A percentile compares a stretch with the other conserved stretches of the same genome.
phyloP scores from a whole-genome alignment of 331 rosid species.

The Dryas integrifolia region DNA sequence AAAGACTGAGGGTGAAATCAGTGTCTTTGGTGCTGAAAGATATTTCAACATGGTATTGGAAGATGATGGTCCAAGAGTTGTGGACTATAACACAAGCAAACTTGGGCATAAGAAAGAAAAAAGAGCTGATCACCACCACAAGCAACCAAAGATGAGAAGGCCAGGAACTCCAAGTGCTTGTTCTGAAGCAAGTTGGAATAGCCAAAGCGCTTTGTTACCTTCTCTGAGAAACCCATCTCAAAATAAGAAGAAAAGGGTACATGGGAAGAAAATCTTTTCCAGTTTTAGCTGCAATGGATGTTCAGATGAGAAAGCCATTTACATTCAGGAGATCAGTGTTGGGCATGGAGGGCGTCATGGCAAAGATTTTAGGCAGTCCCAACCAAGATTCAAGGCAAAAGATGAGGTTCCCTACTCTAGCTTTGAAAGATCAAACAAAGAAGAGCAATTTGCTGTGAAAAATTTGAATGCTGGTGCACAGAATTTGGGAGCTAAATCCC shows the following conservation, averaged over 20 bases:
- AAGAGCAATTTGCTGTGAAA: conserved; percentile 22
- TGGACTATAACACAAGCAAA: conserved; percentile 8
- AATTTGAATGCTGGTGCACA: conserved; percentile 17
- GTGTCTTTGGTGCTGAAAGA: conserved; percentile 50
- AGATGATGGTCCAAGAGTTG: conserved; percentile 10
- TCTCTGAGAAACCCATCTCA: conserved; percentile 25
- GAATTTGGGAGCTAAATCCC: conserved; percentile 3
- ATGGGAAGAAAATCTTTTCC: conserved; percentile 25
- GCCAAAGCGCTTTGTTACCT: conserved; percentile 29
- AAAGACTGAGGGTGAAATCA: conserved; percentile 31
- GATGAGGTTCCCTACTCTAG: conserved; percentile 26
- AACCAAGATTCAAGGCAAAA: conserved; percentile 15
- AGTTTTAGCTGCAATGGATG: conserved; percentile 43
- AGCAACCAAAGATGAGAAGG: conserved; percentile 20
- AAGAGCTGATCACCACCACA: conserved; percentile 1
- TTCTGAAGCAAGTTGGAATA: conserved; percentile 45
- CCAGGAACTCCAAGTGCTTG: conserved; percentile 40
- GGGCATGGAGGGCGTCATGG: conserved; percentile 13
- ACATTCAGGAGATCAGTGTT: conserved; percentile 18
- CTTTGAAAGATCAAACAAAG: conserved; percentile 29
- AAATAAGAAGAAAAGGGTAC: conserved; percentile 27
- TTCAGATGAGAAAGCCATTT: conserved; percentile 38
- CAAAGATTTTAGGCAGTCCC: conserved; percentile 19
- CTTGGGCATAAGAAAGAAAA: conserved; percentile 14
- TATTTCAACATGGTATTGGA: conserved; percentile 40